A percentile compares a stretch with the other conserved stretches of the same genome.
phyloP scores from a whole-genome alignment of 257 asterid species.

The Leonotis leonurus region DNA sequence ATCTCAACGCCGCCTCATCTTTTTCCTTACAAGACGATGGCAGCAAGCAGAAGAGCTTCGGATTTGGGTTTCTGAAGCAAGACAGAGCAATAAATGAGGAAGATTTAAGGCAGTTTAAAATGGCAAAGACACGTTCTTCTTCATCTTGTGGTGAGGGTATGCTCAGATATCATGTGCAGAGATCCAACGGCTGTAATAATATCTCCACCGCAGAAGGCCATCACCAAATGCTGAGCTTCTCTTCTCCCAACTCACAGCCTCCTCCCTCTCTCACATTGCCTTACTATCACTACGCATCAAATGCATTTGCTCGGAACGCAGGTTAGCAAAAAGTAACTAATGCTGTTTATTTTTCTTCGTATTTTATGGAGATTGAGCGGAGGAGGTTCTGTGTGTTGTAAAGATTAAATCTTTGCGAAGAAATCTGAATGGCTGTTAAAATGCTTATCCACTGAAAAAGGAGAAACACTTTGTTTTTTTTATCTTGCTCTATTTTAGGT shows the following conservation, averaged over 20 bases:
- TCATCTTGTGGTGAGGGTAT: constrained; percentile 27
- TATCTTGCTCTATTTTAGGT: neutral
- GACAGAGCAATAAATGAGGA: constrained; percentile 43
- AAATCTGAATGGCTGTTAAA: neutral
- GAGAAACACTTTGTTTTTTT: neutral
- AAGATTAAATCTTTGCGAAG: neutral
- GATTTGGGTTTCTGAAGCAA: constrained; percentile 60
- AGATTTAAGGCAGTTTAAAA: constrained; percentile 44
- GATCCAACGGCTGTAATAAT: constrained; percentile 25
- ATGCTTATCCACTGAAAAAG: neutral
- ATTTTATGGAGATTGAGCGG: neutral
- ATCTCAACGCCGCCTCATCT: constrained; percentile 8
- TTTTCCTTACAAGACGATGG: neutral
- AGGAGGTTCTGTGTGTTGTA: neutral
- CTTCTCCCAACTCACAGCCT: constrained; percentile 51
- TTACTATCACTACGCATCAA: constrained; percentile 36
- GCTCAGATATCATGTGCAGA: constrained; percentile 33
- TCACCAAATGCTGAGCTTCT: constrained; percentile 90
- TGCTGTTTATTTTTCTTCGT: neutral
- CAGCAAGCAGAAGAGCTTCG: constrained; percentile 38
- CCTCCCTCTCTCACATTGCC: constrained; percentile 40
- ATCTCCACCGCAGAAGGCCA: constrained; percentile 25
- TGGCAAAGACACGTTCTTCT: constrained; percentile 25
- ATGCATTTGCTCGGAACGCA: constrained; percentile 28
- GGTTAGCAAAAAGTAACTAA: constrained; percentile 26